These are phyloP conservation scores for Rhodotorula kratochvilovae DNA, from an alignment of 768 basidiomycete species.

Conservation along the genomic window DNA sequence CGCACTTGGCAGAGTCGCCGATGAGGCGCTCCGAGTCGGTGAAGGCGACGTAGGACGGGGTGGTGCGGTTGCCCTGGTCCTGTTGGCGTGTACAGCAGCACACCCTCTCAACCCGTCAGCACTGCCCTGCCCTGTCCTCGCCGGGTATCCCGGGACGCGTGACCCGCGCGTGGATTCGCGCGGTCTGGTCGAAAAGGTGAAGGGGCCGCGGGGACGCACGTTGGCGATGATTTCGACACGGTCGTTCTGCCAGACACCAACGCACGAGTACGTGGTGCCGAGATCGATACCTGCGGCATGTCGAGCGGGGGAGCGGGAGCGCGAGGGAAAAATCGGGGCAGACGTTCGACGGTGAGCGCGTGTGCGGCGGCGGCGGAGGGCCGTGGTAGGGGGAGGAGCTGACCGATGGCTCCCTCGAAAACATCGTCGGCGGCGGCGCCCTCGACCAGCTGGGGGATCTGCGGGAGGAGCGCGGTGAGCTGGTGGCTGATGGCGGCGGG, in stretches of 20 bases:
- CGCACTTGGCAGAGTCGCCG: slow-evolving; percentile 85
- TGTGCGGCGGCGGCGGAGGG: background rate
- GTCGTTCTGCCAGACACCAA: slow-evolving; percentile 99
- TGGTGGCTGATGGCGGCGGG: background rate
- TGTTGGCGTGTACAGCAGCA: slow-evolving; percentile 54
- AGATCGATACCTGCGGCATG: slow-evolving; percentile 39
- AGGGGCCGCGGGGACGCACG: slow-evolving; percentile 13
- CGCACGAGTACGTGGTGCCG: slow-evolving; percentile 82
- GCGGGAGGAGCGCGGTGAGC: background rate
- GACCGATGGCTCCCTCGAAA: slow-evolving; percentile 92
- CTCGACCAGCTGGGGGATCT: slow-evolving; percentile 51
- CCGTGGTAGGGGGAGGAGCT: background rate
- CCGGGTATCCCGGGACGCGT: no score
- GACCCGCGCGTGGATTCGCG: no score
- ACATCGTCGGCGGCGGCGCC: slow-evolving; percentile 63
- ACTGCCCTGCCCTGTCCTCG: background rate
- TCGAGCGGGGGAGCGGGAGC: background rate
- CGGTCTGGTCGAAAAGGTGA: background rate
- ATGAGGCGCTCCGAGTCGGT: slow-evolving; percentile 85
- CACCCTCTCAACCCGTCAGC: background rate
- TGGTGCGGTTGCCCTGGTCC: slow-evolving; percentile 98
- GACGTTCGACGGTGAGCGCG: background rate
- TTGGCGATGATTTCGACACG: slow-evolving; percentile 88
- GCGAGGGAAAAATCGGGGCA: slow-evolving; percentile 6
- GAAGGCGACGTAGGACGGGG: slow-evolving; percentile 99